Conservation (phyloP, 768 basidiomycete species). For the Filobasidium wieringae region DNA sequence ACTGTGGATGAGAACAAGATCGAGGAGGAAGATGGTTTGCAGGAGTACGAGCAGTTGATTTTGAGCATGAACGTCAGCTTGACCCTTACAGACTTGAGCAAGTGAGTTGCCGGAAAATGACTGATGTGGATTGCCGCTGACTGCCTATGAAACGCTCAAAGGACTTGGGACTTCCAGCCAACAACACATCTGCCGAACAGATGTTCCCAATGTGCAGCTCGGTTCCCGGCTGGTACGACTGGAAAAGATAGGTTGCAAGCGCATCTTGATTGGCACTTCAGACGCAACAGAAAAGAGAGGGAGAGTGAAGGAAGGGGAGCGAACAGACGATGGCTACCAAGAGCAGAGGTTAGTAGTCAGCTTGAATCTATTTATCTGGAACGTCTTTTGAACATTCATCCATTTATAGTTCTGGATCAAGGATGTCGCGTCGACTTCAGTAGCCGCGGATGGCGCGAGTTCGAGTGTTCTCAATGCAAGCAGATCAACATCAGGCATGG, state of each 20-base stretch:
- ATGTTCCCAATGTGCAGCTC: slow-evolving; percentile 87
- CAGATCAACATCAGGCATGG: slow-evolving; percentile 1
- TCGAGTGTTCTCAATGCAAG: neutral
- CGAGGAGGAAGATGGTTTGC: slow-evolving; percentile 17
- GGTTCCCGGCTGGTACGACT: slow-evolving; percentile 59
- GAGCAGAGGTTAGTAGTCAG: slow-evolving; percentile 56
- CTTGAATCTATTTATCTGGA: neutral
- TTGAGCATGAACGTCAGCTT: slow-evolving; percentile 24
- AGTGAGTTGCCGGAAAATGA: slow-evolving; percentile 13
- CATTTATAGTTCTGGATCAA: slow-evolving; percentile 70
- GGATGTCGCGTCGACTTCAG: slow-evolving; percentile 40
- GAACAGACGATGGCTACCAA: slow-evolving; percentile 78
- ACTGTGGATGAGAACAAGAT: neutral
- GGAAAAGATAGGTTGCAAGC: slow-evolving; percentile 70
- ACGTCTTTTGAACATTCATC: slow-evolving; percentile 16
- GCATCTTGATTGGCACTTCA: slow-evolving; percentile 94
- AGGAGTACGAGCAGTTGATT: slow-evolving; percentile 35
- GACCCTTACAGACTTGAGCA: slow-evolving; percentile 23
- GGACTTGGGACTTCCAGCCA: slow-evolving; percentile 17
- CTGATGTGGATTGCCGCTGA: neutral
- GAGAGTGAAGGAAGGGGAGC: slow-evolving; percentile 66
- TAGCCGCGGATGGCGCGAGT: neutral
- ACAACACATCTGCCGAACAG: slow-evolving; percentile 55
- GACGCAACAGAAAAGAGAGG: slow-evolving; percentile 54
- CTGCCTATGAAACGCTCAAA: neutral